Base-by-base conservation (phyloP, 305 asterid species). In the Rubia occidens region DNA sequence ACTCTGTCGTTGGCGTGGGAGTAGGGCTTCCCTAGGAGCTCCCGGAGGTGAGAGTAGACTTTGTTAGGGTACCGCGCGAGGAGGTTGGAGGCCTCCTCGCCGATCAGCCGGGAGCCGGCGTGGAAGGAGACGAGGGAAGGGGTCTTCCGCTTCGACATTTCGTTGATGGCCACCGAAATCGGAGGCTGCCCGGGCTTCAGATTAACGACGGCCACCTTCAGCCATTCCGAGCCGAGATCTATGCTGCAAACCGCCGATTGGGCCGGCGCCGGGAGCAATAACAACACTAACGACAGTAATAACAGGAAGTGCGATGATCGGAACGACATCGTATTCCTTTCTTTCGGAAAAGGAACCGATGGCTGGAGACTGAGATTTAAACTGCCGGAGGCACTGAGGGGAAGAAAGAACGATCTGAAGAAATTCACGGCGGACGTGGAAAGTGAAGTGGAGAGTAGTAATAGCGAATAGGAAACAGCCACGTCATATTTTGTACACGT, bases 171-270 rank as follows among this genome's bases (percentile, higher is more conserved):
- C 81, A 94, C 77, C 3, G 99, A 78, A 71, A 94, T 94, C 81
- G 99, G 99, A 0, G 95, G 75, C 76, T 89, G 97, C 15, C 95
- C 95, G 6, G 97, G 99, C 73, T 94, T 94, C 54, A 91, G 89
- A 78, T 91, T 91, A 64, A 94, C 99, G 42, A 91, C 95, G 76
- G 97, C 96, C 64, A 94, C 93, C 75, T 94, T 94, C 68, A 94
- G 54, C 87, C 88, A 94, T 84, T 94, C 99, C 6, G 97, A 91
- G 67, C 99, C 99, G 74, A 94, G 97, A 91, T 94, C 99, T 87
- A 94, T 83, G 80, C 97, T 91, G 13, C 90, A 89, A 10, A 94
- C 99, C 6, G 99, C 97, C 64, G 99, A 87, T 83, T 90, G 80
- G 29, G 91, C 76, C 11, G 66, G 80, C 60, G 78, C 67, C 2